Evolutionary conservation across 1,284 basidiomycete genomes (phyloP), one percentile per base, ranked within the genome.

Genomic region (Fistulinella staudtii): DNA sequence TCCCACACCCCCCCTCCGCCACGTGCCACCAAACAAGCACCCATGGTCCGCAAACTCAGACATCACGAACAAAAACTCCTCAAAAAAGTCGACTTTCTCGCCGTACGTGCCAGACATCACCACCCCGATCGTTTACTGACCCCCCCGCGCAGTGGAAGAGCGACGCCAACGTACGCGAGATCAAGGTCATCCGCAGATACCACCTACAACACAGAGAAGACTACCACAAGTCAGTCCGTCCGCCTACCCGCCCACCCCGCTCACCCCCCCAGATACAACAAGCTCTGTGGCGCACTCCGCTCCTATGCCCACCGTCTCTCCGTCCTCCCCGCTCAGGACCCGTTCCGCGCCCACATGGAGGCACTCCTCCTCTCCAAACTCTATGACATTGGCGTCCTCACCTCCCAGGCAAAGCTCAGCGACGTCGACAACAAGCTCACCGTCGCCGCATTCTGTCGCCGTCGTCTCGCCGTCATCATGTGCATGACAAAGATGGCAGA

Each of bases 381-480:
- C 48, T 99, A 97, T 72, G 96, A 99, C 68, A 91, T 96, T 77
- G 96, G 95, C 43, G 80, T 99, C 36, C 77, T 99, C 49, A 87
- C 82, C 58, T 70, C 84, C 0, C 63, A 76, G 42, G 86, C 83
- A 23, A 95, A 94, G 64, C 79, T 96, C 51, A 89, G 86, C 55
- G 93, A 97, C 58, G 77, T 96, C 39, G 91, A 96, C 66, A 88
- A 93, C 76, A 93, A 92, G 71, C 80, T 99, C 48, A 94, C 93
- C 23, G 96, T 99, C 39, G 85, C 93, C 6, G 90, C 92, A 0
- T 93, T 99, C 59, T 97, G 93, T 63, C 77, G 96, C 36, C 72
- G 96, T 21, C 78, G 96, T 13, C 74, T 99, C 11, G 92, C 93
- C 3, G 95, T 99, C 20, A 84, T 96, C 54, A 87, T 95, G 77